Base-by-base conservation (phyloP, 1,284 basidiomycete genomes). In the Cutaneotrichosporon mucoides region DNA sequence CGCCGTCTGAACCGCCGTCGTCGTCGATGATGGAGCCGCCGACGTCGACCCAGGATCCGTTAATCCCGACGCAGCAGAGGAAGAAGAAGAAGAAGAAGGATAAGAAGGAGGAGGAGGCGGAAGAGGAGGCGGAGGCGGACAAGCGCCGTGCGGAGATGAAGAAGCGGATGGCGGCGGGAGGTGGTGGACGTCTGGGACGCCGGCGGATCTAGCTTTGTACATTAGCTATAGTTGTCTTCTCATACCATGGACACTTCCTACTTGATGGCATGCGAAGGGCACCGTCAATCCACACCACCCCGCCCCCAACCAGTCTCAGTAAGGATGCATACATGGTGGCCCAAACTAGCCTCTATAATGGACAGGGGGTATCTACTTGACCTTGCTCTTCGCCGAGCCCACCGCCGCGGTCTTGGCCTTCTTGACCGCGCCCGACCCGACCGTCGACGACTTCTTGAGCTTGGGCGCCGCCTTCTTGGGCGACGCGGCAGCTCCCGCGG, bases 71-170 rank as follows among this genome's bases (percentile, higher is more conserved):
- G 9, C 59, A 48, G 49, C 42, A 47, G 57, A 63, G 55, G 60
- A 53, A 48, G 59, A 61, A 57, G 53, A 59, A 57, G 61, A 58
- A 53, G 36, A 68, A 71, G 57, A 65, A 62, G 57, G 64, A 58
- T 15, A 67, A 70, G 61, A 61, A 64, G 51, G 67, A 67, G 13
- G 60, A 63, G 35, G 70, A 71, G 44, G 56, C 53, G 40, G 67
- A 67, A 44, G 72, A 73, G 48, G 72, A 73, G 59, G 69, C 68
- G 2, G 65, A 64, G 50, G 57, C 70, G 41, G 67, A 70, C 45
- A 62, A 51, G 45, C 57, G 66, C 6, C 50, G 60, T 33, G 66
- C 57, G 44, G 72, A 66, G 47, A 70, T 72, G 70, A 71, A 67
- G 62, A 53, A 55, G 11, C 67, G 67, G 61, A 74, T 72, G 73